These are phyloP conservation scores for Areca catechu DNA, from an alignment of 176 grass and related monocot species.

Conservation along the genomic window DNA sequence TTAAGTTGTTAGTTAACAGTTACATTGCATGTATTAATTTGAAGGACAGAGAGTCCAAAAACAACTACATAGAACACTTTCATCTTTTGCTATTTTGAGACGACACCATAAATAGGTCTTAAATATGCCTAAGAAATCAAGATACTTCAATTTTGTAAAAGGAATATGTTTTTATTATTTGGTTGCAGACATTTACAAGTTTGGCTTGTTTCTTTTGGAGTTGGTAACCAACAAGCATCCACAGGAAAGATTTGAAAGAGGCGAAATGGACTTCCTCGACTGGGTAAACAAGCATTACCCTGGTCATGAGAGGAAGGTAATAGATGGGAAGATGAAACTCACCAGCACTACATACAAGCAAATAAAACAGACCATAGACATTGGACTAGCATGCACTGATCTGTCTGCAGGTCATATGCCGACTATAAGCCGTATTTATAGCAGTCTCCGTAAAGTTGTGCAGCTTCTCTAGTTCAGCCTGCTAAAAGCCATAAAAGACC, in stretches of 20 bases:
- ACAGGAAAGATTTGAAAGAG: background rate
- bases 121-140: too few species aligned
- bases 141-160: too few species aligned
- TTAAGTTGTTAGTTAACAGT: too few species aligned
- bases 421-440: background rate
- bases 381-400: background rate
- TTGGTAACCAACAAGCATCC: constrained; percentile 10
- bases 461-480: too few species aligned
- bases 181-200: constrained; percentile 1
- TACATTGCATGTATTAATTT: too few species aligned
- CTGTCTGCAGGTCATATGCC: background rate
- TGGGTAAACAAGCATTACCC: constrained; percentile 2
- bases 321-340: constrained; percentile 13
- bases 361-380: background rate
- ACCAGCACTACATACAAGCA: background rate
- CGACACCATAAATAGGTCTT: too few species aligned
- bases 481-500: background rate
- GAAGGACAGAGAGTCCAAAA: too few species aligned
- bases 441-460: background rate
- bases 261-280: constrained; percentile 5
- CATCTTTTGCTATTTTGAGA: too few species aligned
- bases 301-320: constrained; percentile 1
- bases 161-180: background rate
- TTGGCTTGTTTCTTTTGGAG: constrained; percentile 4
- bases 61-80: too few species aligned